phyloP scores from a whole-genome alignment of 2,329 filamentous ascomycete species.

The Bipolaris bicolor region DNA sequence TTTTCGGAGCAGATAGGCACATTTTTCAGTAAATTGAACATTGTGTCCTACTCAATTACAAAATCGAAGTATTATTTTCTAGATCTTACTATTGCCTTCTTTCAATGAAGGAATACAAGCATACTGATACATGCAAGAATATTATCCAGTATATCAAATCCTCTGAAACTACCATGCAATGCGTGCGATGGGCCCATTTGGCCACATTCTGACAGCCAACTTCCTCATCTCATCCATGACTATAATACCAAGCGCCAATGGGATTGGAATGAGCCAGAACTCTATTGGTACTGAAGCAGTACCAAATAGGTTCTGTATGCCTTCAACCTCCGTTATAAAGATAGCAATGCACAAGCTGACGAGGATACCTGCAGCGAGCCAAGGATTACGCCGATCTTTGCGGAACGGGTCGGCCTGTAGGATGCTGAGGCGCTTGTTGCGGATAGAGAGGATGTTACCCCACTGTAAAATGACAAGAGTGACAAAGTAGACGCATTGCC shows the following conservation, averaged over 20 bases:
- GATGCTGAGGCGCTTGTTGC: not conserved
- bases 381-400: not conserved
- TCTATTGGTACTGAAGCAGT: not conserved
- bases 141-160: too few species aligned
- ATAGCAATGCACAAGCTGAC: not conserved
- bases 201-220: not conserved
- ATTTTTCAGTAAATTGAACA: too few species aligned
- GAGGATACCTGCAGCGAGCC: not conserved
- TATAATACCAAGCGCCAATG: not conserved
- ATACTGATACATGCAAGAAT: too few species aligned
- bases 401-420: not conserved
- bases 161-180: not conserved
- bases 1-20: too few species aligned
- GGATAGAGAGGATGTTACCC: not conserved
- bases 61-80: too few species aligned
- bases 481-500: not conserved
- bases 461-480: constrained; percentile 1
- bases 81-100: too few species aligned
- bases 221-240: constrained; percentile 1
- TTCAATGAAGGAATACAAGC: too few species aligned
- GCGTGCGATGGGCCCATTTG: not conserved
- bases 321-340: not conserved
- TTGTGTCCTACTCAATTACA: too few species aligned
- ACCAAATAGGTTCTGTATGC: not conserved
- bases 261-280: not conserved